These are phyloP conservation scores for Colletotrichum theobromicola DNA, from an alignment of 2,329 filamentous ascomycete species.

Conservation along the genomic window DNA sequence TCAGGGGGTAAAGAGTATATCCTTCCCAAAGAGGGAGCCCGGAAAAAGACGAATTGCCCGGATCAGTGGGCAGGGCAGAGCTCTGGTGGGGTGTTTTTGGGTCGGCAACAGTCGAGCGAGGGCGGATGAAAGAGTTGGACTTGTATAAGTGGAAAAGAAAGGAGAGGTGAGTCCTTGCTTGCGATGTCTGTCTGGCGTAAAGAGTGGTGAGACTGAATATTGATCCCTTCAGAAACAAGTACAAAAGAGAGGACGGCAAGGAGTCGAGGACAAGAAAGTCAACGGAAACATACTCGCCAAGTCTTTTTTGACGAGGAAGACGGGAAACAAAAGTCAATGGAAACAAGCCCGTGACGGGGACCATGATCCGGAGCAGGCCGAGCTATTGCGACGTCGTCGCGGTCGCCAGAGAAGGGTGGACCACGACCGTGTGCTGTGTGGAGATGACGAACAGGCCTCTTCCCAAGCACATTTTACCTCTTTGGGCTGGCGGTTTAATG, in stretches of 20 bases:
- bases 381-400: constrained; percentile 18
- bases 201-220: constrained; percentile 13
- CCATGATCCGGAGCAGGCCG: constrained; percentile 13
- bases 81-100: constrained; percentile 4
- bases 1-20: not conserved
- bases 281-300: not conserved
- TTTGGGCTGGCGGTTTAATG: constrained; percentile 17
- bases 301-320: not conserved
- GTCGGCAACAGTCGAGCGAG: not conserved
- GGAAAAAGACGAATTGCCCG: not conserved
- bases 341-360: not conserved
- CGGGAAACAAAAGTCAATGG: constrained; percentile 12
- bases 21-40: constrained; percentile 6
- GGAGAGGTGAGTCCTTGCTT: constrained; percentile 6
- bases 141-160: constrained; percentile 13
- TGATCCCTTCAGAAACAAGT: constrained; percentile 13
- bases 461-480: constrained; percentile 8
- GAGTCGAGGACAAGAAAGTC: not conserved
- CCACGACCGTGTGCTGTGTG: constrained; percentile 11
- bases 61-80: not conserved
- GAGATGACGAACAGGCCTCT: constrained; percentile 18
- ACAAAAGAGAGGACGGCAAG: not conserved
- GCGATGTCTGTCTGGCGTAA: not conserved
- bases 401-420: constrained; percentile 6
- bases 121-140: not conserved